These are phyloP conservation scores for Trichoderma polysporum DNA, from an alignment of 2,329 filamentous ascomycete genomes.

Conservation along the genomic window DNA sequence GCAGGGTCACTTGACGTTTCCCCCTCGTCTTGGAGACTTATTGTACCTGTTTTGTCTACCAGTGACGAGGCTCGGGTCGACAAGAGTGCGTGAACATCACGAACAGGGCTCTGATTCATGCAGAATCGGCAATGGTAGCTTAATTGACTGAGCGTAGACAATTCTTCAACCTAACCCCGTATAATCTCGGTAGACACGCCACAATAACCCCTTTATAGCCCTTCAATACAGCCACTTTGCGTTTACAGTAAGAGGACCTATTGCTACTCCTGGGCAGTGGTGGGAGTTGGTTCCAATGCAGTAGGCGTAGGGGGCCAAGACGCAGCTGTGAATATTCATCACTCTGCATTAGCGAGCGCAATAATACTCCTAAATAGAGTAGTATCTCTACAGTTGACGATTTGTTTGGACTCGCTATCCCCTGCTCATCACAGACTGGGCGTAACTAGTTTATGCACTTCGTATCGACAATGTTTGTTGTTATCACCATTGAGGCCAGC, in stretches of 20 bases:
- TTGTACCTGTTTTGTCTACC: neutral
- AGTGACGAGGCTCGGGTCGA: neutral
- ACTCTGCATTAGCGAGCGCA: slow-evolving; percentile 9
- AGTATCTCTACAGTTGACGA: neutral
- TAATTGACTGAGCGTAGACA: neutral
- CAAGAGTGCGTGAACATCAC: neutral
- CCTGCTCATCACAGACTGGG: neutral
- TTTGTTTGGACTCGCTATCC: neutral
- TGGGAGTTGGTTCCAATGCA: neutral
- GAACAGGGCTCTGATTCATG: neutral
- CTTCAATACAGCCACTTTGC: neutral
- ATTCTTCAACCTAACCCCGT: neutral
- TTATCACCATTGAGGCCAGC: neutral
- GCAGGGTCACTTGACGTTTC: neutral
- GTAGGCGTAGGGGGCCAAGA: neutral
- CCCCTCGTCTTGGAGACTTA: neutral
- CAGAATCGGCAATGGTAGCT: neutral
- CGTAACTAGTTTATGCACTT: neutral
- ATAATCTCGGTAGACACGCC: slow-evolving; percentile 7
- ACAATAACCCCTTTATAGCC: neutral
- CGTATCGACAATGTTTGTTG: neutral
- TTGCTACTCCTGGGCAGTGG: neutral
- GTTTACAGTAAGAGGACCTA: neutral
- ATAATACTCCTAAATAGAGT: neutral
- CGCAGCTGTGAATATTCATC: neutral